These are phyloP conservation scores for Gaillardinia entomophila DNA, from an alignment of 805 yeast species.

Conservation along the genomic window DNA sequence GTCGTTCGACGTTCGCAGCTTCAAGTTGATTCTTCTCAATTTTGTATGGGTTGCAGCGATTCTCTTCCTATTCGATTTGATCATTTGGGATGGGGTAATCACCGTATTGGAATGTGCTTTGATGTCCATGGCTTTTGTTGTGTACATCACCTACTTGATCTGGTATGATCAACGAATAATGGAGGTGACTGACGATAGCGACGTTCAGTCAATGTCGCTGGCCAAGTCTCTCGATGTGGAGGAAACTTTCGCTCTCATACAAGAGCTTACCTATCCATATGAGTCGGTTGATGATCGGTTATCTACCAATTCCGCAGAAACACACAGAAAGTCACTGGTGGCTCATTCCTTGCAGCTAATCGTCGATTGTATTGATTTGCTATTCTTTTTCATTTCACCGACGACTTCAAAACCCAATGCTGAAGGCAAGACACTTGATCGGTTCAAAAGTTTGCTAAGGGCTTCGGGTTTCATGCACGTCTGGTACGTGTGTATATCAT, in stretches of 20 bases:
- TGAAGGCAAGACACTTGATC: no score
- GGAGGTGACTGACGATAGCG: neutral
- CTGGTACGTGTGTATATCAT: neutral
- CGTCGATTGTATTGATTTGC: neutral
- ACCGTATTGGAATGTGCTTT: constrained; percentile 23
- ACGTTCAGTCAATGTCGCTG: neutral
- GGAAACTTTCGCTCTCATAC: neutral
- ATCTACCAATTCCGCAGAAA: no score
- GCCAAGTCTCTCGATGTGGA: neutral
- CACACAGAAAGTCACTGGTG: no score
- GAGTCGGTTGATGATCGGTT: neutral
- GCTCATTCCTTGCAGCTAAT: neutral
- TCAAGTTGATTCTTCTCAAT: constrained; percentile 16
- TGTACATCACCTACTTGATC: constrained; percentile 19
- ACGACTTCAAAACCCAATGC: no score
- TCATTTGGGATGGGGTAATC: constrained; percentile 29
- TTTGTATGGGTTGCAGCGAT: constrained; percentile 24
- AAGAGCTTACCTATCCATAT: no score
- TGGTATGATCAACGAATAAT: constrained; percentile 2
- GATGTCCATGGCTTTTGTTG: constrained; percentile 17
- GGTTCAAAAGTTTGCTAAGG: neutral
- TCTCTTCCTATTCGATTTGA: constrained; percentile 18
- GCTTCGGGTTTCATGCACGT: neutral
- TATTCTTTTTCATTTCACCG: neutral
- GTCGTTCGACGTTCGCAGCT: constrained; percentile 18